Percentiles rank a stretch among this genome's conserved stretches.
Conservation (phyloP, 768 basidiomycete species). For the Baorangia bicolor region DNA sequence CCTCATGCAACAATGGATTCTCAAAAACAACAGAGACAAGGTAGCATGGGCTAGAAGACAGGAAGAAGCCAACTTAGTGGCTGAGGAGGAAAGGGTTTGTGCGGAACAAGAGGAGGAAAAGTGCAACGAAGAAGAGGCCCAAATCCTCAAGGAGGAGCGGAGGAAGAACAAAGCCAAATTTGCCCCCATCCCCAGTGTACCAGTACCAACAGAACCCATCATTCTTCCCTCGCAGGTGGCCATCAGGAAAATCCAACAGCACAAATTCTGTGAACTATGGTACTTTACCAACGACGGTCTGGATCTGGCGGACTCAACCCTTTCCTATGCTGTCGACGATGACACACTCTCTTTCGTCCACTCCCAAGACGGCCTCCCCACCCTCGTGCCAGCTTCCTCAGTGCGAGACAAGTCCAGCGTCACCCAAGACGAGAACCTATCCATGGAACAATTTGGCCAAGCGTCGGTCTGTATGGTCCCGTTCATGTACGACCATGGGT, state of each 20-base stretch:
- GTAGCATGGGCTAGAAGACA: background rate
- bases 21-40: background rate
- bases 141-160: background rate
- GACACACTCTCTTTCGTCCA: background rate
- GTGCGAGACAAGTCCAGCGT: background rate
- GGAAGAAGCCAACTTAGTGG: background rate
- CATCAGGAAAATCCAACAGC: background rate
- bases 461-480: background rate
- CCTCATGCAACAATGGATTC: background rate
- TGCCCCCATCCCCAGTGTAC: background rate
- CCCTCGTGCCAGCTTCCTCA: background rate
- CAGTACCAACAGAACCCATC: background rate
- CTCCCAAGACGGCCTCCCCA: background rate
- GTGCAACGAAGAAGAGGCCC: background rate
- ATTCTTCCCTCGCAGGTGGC: background rate
- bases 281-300: background rate
- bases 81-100: background rate
- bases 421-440: background rate
- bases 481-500: background rate
- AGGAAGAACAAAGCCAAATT: background rate
- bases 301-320: background rate
- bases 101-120: background rate
- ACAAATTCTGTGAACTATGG: background rate
- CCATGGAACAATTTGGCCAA: background rate
- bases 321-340: background rate